Base-by-base conservation (phyloP, 2,329 filamentous ascomycete species). In the Aspergillus awamori region DNA sequence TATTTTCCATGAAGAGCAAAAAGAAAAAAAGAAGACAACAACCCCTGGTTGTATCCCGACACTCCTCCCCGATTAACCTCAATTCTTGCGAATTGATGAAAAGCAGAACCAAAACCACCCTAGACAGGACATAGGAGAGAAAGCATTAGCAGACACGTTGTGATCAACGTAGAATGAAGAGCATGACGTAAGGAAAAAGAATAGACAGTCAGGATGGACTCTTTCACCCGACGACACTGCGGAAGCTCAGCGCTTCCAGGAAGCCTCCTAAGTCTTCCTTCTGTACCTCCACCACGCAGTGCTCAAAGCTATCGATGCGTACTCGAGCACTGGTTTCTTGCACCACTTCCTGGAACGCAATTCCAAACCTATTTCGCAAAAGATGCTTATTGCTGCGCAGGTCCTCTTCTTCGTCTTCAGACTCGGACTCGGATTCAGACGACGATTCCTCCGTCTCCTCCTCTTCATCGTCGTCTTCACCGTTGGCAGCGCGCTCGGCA, bases 221-320 rank as follows among this genome's bases (percentile, higher is more conserved):
- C 17, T 30, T 45, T 47, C 69, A 84, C 36, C 86, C 86, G 59
- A 88, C 89, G 17, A 98, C 93, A 59, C 88, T 88, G 84, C 96
- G 96, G 85, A 93, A 89, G 78, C 93, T 97, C 73, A 99, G 77
- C 59, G 89, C 89, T 80, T 99, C 95, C 67, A 99, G 81, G 75
- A 99, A 99, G 0, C 89, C 92, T 15, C 88, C 87, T 28, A 99
- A 80, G 77, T 98, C 95, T 74, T 98, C 95, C 81, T 97, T 97
- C 78, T 89, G 89, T n/a, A 99, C 94, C 76, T 99, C 95, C 51
- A 98, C 93, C 7, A 98, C 95, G 71, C 92, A 96, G 75, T 97
- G 92, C 78, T 99, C 95, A 72, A 99, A 99, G 76, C 91, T 96
- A 77, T 99, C 95, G 73, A 97, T 96, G 62, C 93, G 83, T 20